A percentile compares a stretch with the other conserved stretches of the same genome.
Evolutionary conservation across 2,329 filamentous ascomycete species (phyloP).

Genomic region (Penicillium thymicola): DNA sequence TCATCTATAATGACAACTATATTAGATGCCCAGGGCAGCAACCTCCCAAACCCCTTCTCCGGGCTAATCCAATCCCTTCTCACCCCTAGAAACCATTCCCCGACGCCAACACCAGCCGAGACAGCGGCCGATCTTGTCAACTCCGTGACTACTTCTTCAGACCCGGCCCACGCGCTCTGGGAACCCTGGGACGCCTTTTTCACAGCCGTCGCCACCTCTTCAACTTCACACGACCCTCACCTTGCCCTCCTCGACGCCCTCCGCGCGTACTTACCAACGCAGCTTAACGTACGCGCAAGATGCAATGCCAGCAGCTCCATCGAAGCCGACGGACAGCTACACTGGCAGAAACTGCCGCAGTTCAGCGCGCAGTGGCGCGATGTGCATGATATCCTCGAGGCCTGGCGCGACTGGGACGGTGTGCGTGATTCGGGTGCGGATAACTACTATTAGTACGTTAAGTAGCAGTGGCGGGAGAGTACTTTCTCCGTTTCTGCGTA

Average conservation of each 20-base stretch:
- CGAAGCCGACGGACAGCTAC: not conserved
- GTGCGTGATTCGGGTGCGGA: not conserved
- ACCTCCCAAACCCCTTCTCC: not conserved
- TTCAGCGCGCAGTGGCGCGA: not conserved
- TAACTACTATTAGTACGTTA: not conserved
- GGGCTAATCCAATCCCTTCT: not conserved
- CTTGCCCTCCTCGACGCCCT: not conserved
- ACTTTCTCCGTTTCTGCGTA: not conserved
- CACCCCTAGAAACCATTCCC: not conserved
- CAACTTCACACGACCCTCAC: not conserved
- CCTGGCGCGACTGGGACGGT: not conserved
- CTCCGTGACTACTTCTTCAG: not conserved
- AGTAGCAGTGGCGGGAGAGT: not conserved
- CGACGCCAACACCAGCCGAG: not conserved
- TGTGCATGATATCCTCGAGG: not conserved
- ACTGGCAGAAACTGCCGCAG: not conserved
- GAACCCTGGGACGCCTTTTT: not conserved
- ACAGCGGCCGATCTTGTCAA: not conserved
- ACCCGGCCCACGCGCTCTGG: not conserved
- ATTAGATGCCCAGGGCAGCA: not conserved
- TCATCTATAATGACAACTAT: not conserved
- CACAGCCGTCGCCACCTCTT: not conserved
- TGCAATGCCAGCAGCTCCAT: not conserved
- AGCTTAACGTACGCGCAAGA: not conserved
- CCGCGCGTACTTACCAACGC: not conserved